Conservation (phyloP, 2,329 filamentous ascomycete genomes). For the Arthroderma uncinatum region DNA sequence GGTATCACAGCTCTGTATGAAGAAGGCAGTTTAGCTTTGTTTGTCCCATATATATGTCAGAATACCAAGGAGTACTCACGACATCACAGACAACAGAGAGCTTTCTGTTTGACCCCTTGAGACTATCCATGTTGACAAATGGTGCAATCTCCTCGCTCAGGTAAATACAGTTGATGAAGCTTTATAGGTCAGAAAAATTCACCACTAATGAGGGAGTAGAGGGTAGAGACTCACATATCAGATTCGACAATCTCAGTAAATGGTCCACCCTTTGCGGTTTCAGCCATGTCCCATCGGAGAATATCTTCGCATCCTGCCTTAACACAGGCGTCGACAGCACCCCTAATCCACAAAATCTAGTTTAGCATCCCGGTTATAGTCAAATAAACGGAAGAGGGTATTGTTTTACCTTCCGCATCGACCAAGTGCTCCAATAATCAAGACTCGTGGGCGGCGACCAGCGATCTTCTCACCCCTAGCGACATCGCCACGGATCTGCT, state of each 20-base stretch:
- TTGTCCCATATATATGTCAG: neutral
- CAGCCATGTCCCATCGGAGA: conserved; percentile 63
- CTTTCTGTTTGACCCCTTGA: conserved; percentile 57
- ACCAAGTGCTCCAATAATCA: conserved; percentile 66
- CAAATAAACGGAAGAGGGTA: neutral
- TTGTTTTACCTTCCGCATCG: conserved; percentile 15
- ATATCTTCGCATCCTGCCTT: conserved; percentile 61
- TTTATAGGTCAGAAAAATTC: conserved; percentile 36
- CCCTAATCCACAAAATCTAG: conserved; percentile 44
- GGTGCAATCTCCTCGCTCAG: conserved; percentile 66
- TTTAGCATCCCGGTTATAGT: neutral
- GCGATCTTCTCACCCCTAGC: conserved; percentile 54
- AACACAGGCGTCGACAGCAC: conserved; percentile 68
- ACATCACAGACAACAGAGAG: conserved; percentile 75
- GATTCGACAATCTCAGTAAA: conserved; percentile 65
- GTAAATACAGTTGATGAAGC: conserved; percentile 86
- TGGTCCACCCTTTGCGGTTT: conserved; percentile 66
- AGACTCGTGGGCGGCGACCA: conserved; percentile 57
- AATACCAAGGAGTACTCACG: conserved; percentile 11
- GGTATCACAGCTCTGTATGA: conserved; percentile 23
- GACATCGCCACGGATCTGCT: conserved; percentile 61
- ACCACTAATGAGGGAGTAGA: neutral
- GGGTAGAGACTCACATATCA: conserved; percentile 32
- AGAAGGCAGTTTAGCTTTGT: neutral
- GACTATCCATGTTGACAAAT: conserved; percentile 62